These are phyloP conservation scores for Phanerodontia chrysosporium DNA, from an alignment of 768 basidiomycete species.

Conservation along the genomic window DNA sequence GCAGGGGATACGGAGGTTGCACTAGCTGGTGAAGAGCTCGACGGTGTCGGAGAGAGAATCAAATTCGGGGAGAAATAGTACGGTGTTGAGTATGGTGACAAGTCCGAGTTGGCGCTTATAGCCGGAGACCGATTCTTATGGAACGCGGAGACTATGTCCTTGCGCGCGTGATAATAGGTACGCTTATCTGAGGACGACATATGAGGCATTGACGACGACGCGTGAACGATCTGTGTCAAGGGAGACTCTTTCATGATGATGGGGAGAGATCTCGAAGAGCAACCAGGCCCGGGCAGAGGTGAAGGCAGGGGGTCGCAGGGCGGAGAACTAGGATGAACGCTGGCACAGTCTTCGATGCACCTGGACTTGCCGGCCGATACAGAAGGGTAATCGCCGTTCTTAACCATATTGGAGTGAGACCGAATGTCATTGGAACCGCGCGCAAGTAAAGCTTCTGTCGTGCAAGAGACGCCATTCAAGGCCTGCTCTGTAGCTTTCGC, in stretches of 20 bases:
- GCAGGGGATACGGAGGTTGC: too few relatives aligned
- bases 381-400: too few relatives aligned
- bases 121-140: background rate
- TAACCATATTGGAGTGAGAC: too few relatives aligned
- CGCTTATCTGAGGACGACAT: background rate
- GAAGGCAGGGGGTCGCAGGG: conserved; percentile 8
- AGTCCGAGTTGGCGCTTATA: background rate
- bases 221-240: background rate
- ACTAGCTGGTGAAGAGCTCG: too few relatives aligned
- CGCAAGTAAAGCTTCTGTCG: background rate
- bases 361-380: background rate
- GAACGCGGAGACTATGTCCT: too few relatives aligned
- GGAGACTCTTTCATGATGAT: background rate
- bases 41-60: background rate
- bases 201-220: background rate
- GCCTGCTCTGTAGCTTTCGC: background rate
- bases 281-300: background rate
- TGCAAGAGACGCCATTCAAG: background rate
- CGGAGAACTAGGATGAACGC: conserved; percentile 18
- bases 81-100: background rate
- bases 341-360: conserved; percentile 18
- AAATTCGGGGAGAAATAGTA: background rate
- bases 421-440: background rate
- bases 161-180: background rate
- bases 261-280: background rate